Evolutionary conservation across 208 protist genomes (phyloP), one percentile per base, ranked within the genome.

Genomic region (Crithidia bombi): DNA sequence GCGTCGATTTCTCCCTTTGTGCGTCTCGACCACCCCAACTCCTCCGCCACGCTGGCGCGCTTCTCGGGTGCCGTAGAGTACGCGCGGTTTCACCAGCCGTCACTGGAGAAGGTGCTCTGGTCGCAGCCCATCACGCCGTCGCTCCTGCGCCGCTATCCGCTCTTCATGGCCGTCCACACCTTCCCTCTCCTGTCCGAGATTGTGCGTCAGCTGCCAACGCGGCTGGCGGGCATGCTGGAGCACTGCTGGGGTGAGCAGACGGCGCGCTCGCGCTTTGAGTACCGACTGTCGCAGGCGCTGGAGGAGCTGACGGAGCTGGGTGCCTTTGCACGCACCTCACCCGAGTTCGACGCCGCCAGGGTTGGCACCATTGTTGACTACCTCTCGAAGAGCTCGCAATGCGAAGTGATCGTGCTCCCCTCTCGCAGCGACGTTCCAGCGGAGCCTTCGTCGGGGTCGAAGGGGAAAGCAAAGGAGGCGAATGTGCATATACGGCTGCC

Each of bases 1-100:
- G 65, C 66, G 28, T 62, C 65, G 1, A 58, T 97, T 10, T 85
- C 84, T 32, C 92, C 92, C 1, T 97, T 97, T 86, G 92, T 97
- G 44, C 86, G 89, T 0, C 74, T 97, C 14, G 92, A 97, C 73
- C 78, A 97, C 75, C 82, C 76, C n/a, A 87, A 73, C 47, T 81
- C 89, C 19, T 88, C 78, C 43, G 87, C 92, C 15, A 92, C 82
- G 36, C 73, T 96, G 21, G 72, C 84, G 25, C 77, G 75, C 44
- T 87, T 93, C 71, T 77, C 81, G 5, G 71, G 74, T 35, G 69
- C 76, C 39, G 72, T 77, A 46, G 65, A 83, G 32, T 81, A 75
- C 43, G 58, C 66, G 17, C 55, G 67, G 15, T 43, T 82, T 21
- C 62, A 80, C 33, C 78, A 85, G 56, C 77, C 82, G 0, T 82